Evolutionary conservation across 192 early-diverging fungal genomes (phyloP), one percentile per base, ranked within the genome.

Genomic region (Podila verticillata): DNA sequence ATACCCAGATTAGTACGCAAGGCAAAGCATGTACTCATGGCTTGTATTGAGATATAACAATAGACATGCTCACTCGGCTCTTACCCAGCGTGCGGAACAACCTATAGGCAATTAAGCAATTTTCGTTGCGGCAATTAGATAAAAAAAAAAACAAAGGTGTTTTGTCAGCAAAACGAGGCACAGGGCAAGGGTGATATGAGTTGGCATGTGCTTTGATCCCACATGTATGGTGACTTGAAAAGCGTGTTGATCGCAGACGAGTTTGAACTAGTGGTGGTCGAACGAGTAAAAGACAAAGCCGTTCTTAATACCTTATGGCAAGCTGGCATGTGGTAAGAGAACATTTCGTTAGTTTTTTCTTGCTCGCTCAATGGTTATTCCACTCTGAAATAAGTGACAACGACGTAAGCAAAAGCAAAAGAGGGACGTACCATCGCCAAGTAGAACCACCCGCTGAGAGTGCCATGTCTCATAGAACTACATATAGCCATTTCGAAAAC

Each of bases 51-150:
- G 39, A 15, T 44, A 44, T 15, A 44, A 44, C 39, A 44, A 44
- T 44, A 44, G 39, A 44, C 39, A 17, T 4, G 39, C 39, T 44
- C 39, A 44, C 10, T 44, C 7, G 39, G 39, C 39, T 44, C 67
- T 60, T 77, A 77, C 74, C 74, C 74, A 61, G 74, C 74, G 66
- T 77, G 74, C 20, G 74, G 74, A 65, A 77, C 74, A 62, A 77
- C 74, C 74, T 77, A 54, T n/a, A 26, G 24, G n/a, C 5, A 54
- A 54, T n/a, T n/a, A 54, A 26, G 12, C 26, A 35, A 34, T 17
- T 13, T 8, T n/a, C n/a, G n/a, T n/a, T n/a, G n/a, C n/a, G 9
- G 13, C 22, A 60, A 31, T 60, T 60, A 29, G 54, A 57, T 4
- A 28, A 57, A 4, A 28, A 3, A 26, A 59, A 17, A 17, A 59